Conservation (phyloP, 192 early-diverging fungal genomes). For the Anaeromyces robustus region DNA sequence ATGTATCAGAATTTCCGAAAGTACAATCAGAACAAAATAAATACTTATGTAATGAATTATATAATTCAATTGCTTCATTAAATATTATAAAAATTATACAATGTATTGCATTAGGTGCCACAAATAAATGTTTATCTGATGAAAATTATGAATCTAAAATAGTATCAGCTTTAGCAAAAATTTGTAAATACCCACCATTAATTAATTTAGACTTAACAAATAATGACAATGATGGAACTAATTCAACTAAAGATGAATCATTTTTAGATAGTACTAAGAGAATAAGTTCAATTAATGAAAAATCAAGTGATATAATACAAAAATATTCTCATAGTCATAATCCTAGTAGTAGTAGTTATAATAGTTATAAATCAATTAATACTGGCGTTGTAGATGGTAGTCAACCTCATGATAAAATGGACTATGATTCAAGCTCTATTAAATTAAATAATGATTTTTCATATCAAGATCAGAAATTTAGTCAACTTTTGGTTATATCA, state of each 20-base stretch:
- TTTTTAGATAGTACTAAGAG: neutral
- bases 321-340: neutral
- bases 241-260: neutral
- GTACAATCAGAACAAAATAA: neutral
- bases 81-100: neutral
- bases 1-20: conserved; percentile 3
- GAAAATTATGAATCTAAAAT: neutral
- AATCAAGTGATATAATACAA: neutral
- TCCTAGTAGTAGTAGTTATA: neutral
- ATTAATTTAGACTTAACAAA: neutral
- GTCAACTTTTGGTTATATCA: neutral
- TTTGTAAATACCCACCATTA: neutral
- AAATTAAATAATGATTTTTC: neutral
- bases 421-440: neutral
- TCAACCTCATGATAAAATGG: neutral
- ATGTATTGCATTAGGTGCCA: neutral
- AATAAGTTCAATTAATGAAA: neutral
- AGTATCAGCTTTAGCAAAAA: neutral
- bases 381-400: neutral
- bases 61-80: neutral
- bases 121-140: neutral
- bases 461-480: neutral
- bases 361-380: neutral
- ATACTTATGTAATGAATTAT: neutral
- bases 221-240: neutral